Evolutionary conservation across 768 basidiomycete species (phyloP).

Genomic region (Russula sp.): DNA sequence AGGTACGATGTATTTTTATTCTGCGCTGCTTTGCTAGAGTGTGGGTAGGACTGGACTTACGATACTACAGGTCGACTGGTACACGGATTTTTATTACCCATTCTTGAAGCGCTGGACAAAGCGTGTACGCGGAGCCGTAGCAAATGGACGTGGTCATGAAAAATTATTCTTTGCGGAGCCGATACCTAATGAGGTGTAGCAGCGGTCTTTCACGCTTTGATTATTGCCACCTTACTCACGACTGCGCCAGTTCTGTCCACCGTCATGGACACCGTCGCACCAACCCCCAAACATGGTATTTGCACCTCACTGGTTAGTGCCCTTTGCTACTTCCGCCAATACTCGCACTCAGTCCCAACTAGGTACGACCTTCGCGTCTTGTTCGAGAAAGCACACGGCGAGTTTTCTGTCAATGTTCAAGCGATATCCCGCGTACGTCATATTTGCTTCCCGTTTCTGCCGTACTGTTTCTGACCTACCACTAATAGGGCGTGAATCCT

Average conservation of each 20-base stretch:
- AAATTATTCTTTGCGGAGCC: conserved; percentile 77
- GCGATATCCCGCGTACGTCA: conserved; percentile 73
- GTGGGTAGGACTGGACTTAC: background rate
- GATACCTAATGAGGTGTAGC: conserved; percentile 87
- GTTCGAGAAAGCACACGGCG: conserved; percentile 78
- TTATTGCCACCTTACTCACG: background rate
- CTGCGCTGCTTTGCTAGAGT: background rate
- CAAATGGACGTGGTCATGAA: conserved; percentile 40
- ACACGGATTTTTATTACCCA: conserved; percentile 80
- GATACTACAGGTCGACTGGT: conserved; percentile 69
- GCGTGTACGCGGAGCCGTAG: conserved; percentile 46
- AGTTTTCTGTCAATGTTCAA: conserved; percentile 91
- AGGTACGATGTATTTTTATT: conserved; percentile 41
- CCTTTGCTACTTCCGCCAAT: conserved; percentile 30
- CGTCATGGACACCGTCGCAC: conserved; percentile 67
- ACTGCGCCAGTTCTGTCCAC: conserved; percentile 64
- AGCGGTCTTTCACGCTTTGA: background rate
- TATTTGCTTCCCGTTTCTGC: background rate
- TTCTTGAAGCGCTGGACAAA: conserved; percentile 67
- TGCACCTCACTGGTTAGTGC: conserved; percentile 67
- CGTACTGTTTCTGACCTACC: conserved; percentile 20
- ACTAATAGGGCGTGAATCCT: conserved; percentile 76
- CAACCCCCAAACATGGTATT: conserved; percentile 63
- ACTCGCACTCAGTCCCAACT: background rate
- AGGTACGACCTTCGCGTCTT: conserved; percentile 93